Base-by-base conservation (phyloP, 352 stramenopile species). In the Pythium monospermum region DNA sequence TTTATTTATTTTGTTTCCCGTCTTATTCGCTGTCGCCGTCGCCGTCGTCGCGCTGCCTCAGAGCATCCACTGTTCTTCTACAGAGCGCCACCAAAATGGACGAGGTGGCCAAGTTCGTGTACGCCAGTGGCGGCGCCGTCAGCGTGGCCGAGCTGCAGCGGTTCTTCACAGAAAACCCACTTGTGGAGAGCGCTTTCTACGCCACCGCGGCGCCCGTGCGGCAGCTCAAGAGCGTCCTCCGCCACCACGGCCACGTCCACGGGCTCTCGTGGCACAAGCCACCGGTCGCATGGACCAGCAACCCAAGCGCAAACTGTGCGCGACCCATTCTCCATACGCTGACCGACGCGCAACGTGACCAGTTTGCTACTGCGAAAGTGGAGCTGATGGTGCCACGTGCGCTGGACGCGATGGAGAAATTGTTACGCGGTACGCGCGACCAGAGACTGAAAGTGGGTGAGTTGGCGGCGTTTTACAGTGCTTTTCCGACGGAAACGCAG, bases 81-180 rank as follows among this genome's bases (percentile, higher is more conserved):
- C n/a, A n/a, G n/a, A n/a, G n/a, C n/a, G n/a, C n/a, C n/a, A n/a
- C n/a, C n/a, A n/a, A n/a, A 32, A 59, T 59, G 52, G 52, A 59
- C 11, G 52, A 33, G 16, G 52, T 52, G 35, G 52, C 52, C 11
- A 26, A 12, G 25, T 59, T 59, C 28, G 52, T 59, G 33, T 59
- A 32, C 28, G 35, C 10, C 33, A 44, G 35, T 36, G 52, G 43
- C 43, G 52, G 52, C 44, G 21, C 3, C 21, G 52, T 59, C 13
- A 32, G 10, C 6, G 21, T 39, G 13, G 15, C n/a, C 19, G 52
- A 59, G 36, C 43, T 59, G 26, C 7, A 22, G 18, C 22, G 23
- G 15, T 59, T 59, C 36, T 36, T 59, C 18, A 3, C 4, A 6
- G 43, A 53, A 1, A 15, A 49, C 8, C 26, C 43, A 6, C 0